phyloP scores from a whole-genome alignment of 2,329 filamentous ascomycete species.

The Ceratocystis smalleyi region DNA sequence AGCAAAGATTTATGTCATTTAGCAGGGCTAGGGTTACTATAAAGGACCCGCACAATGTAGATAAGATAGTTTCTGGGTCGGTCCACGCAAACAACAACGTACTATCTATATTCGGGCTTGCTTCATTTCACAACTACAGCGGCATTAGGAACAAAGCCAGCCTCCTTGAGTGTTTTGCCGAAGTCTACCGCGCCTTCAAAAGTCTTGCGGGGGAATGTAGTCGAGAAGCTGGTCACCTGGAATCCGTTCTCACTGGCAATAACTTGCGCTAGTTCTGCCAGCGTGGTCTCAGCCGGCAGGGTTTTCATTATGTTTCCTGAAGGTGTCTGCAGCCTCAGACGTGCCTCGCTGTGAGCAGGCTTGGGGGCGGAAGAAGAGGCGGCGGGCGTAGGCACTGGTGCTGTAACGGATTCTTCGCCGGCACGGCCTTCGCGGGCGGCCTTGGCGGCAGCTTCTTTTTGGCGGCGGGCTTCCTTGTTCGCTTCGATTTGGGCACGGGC shows the following conservation, averaged over 20 bases:
- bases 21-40: not conserved
- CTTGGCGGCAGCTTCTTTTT: constrained; percentile 74
- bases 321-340: constrained; percentile 64
- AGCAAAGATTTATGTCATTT: not conserved
- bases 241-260: constrained; percentile 56
- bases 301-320: constrained; percentile 70
- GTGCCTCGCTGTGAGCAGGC: constrained; percentile 61
- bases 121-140: constrained; percentile 56
- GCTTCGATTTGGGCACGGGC: constrained; percentile 90
- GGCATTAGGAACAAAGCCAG: constrained; percentile 79
- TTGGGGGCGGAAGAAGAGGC: constrained; percentile 37
- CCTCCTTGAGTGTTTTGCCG: constrained; percentile 81
- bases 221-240: constrained; percentile 60
- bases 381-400: constrained; percentile 32
- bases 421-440: constrained; percentile 66
- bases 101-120: not conserved
- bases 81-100: not conserved
- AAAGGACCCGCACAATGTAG: not conserved
- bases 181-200: constrained; percentile 59
- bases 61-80: not conserved
- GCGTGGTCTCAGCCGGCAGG: constrained; percentile 71
- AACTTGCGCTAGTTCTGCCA: constrained; percentile 78
- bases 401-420: constrained; percentile 27
- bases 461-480: constrained; percentile 76
- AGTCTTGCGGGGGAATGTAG: constrained; percentile 74